These are phyloP conservation scores for Ilex asprella DNA, from an alignment of 257 asterid genomes.

Conservation along the genomic window DNA sequence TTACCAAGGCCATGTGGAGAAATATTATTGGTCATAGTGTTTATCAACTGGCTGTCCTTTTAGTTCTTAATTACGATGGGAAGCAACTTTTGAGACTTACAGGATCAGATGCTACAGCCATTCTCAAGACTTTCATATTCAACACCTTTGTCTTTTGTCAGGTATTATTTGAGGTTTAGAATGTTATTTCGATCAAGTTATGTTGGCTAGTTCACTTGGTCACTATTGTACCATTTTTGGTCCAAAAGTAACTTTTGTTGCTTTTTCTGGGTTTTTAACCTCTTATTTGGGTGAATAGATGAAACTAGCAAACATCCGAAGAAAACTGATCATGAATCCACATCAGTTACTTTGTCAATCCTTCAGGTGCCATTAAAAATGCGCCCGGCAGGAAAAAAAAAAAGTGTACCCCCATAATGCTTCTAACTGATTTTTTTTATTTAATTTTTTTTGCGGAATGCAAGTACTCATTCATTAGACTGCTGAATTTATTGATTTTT, in stretches of 20 bases:
- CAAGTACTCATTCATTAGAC: no score
- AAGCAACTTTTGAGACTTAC: slow-evolving; percentile 36
- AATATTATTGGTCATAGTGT: slow-evolving; percentile 75
- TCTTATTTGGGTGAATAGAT: no score
- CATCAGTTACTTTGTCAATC: no score
- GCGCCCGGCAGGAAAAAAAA: no score
- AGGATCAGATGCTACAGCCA: slow-evolving; percentile 36
- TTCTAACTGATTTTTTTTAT: no score
- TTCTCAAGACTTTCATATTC: slow-evolving; percentile 67
- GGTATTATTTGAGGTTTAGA: slow-evolving; percentile 22
- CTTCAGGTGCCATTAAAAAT: no score
- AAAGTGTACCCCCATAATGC: no score
- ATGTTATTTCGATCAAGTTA: background rate
- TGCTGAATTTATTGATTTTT: background rate
- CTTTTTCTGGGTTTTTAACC: background rate
- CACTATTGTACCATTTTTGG: background rate
- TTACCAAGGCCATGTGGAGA: slow-evolving; percentile 77
- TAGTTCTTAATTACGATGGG: slow-evolving; percentile 47
- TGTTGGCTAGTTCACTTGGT: background rate
- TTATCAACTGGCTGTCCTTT: slow-evolving; percentile 59
- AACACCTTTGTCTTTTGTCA: slow-evolving; percentile 87
- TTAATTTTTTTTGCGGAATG: no score
- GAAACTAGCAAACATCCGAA: no score
- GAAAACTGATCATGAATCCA: no score
- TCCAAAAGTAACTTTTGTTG: background rate